Evolutionary conservation across 352 stramenopile species (phyloP).

Genomic region (Phytophthora multivora): DNA sequence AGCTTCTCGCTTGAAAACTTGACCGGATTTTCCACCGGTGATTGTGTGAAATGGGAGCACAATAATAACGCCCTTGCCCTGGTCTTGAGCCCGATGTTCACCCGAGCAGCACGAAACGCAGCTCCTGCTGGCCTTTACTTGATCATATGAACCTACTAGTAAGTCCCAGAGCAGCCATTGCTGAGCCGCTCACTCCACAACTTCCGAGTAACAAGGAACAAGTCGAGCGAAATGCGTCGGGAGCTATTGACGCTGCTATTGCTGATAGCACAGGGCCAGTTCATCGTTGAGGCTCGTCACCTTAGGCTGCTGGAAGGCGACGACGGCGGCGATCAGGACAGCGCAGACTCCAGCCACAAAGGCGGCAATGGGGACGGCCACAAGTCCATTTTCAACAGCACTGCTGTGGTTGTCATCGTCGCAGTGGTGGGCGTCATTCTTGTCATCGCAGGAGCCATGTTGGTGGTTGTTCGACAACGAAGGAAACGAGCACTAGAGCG

Average conservation of each 20-base stretch:
- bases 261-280: background rate
- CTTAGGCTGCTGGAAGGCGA: slow-evolving; percentile 10
- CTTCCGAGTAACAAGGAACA: slow-evolving; percentile 10
- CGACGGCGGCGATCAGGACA: background rate
- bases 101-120: slow-evolving; percentile 14
- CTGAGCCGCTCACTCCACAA: slow-evolving; percentile 11
- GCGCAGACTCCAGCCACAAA: slow-evolving; percentile 1
- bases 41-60: slow-evolving; percentile 14
- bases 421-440: slow-evolving; percentile 16
- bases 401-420: slow-evolving; percentile 23
- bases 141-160: slow-evolving; percentile 11
- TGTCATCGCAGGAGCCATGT: slow-evolving; percentile 11
- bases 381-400: slow-evolving; percentile 23
- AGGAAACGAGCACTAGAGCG: slow-evolving; percentile 25
- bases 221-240: slow-evolving; percentile 11
- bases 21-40: slow-evolving; percentile 26
- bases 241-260: slow-evolving; percentile 4
- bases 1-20: slow-evolving; percentile 9
- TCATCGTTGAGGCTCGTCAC: slow-evolving; percentile 6
- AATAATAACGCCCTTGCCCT: slow-evolving; percentile 12
- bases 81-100: background rate
- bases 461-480: slow-evolving; percentile 18
- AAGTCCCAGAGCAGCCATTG: background rate
- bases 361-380: background rate
- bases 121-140: slow-evolving; percentile 20